These are phyloP conservation scores for Erythrobasidium yunnanense DNA, from an alignment of 768 basidiomycete genomes.

Conservation along the genomic window DNA sequence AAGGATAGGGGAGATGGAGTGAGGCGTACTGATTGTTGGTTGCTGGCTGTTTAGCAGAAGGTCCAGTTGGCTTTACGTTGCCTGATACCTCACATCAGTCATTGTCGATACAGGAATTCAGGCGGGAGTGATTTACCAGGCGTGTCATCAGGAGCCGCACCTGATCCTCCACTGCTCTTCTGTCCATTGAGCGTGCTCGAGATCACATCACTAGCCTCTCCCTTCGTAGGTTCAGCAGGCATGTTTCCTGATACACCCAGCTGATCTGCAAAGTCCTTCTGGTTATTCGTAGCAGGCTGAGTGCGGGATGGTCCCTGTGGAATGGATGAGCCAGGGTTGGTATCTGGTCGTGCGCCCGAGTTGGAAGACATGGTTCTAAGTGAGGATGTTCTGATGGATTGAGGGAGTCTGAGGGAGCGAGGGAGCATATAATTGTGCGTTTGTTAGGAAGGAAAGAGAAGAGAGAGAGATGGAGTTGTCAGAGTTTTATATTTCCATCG, in stretches of 20 bases:
- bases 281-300: not conserved
- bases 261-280: conserved; percentile 5
- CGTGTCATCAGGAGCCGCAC: not conserved
- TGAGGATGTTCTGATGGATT: not conserved
- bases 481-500: not conserved
- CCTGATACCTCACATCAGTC: not conserved
- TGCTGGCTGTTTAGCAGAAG: not conserved
- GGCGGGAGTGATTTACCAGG: not conserved
- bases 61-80: not conserved
- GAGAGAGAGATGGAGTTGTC: not conserved
- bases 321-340: not conserved
- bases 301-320: not conserved
- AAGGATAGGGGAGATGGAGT: not conserved
- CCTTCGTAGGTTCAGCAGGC: not conserved
- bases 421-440: not conserved
- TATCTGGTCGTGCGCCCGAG: not conserved
- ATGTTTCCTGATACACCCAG: not conserved
- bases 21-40: not conserved
- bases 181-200: not conserved
- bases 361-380: not conserved
- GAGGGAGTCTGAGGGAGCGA: too few relatives aligned
- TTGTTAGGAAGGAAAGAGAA: not conserved
- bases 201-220: not conserved
- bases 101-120: not conserved
- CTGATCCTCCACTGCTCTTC: not conserved